Conservation (phyloP, 805 yeast species). For the Brettanomyces nanus region DNA sequence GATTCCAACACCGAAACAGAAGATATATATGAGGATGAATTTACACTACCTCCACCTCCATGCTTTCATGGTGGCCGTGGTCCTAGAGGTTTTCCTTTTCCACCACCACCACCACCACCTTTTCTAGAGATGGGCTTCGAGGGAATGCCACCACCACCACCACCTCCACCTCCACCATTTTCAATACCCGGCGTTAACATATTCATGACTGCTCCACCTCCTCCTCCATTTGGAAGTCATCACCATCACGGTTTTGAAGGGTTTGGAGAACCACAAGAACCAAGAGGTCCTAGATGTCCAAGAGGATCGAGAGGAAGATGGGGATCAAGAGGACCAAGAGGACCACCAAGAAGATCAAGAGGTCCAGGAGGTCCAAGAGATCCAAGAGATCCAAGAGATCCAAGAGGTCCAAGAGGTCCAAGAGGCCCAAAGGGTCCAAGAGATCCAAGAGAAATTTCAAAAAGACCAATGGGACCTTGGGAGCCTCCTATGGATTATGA, state of each 20-base stretch:
- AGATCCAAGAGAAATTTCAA: not conserved
- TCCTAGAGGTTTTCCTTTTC: not conserved
- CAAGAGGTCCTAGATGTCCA: not conserved
- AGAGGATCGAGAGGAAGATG: not conserved
- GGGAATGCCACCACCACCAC: not conserved
- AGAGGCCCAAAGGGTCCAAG: not conserved
- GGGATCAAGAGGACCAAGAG: not conserved
- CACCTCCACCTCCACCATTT: not conserved
- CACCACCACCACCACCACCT: slow-evolving; percentile 2
- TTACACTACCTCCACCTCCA: no score
- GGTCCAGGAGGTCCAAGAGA: not conserved
- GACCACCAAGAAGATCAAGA: not conserved
- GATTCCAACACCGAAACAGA: not conserved
- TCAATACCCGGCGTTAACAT: no score
- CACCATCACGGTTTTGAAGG: not conserved
- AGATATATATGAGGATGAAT: no score
- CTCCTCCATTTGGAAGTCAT: not conserved
- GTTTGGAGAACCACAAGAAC: not conserved
- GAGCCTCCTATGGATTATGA: not conserved
- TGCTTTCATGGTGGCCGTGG: not conserved
- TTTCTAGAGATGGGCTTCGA: not conserved
- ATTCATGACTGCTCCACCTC: no score
- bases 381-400: not conserved
- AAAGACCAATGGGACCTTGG: not conserved
- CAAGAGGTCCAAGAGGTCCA: not conserved